Percentiles rank a stretch among this genome's conserved stretches.
Conservation (phyloP, 2,329 filamentous ascomycete species). For the Fusarium sp. region DNA sequence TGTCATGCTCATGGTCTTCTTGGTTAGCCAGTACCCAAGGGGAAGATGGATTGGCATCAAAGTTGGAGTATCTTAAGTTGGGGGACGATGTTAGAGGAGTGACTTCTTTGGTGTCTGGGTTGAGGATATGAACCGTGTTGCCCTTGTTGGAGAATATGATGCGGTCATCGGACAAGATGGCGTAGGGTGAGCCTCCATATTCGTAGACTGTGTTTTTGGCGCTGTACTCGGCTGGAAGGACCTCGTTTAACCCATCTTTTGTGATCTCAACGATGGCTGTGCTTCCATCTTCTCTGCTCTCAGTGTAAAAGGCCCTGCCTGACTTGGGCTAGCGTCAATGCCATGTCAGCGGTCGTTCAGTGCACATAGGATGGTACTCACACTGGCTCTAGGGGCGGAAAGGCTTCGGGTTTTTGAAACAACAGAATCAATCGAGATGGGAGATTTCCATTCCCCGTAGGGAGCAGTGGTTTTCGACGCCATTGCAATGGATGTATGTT, state of each 20-base stretch:
- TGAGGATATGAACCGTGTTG: constrained; percentile 57
- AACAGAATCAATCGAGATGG: constrained; percentile 53
- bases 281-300: constrained; percentile 55
- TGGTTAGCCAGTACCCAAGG: constrained; percentile 63
- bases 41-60: constrained; percentile 54
- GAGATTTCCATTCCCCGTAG: constrained; percentile 56
- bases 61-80: constrained; percentile 60
- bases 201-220: constrained; percentile 63
- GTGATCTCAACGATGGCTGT: constrained; percentile 59
- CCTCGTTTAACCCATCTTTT: constrained; percentile 49
- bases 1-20: constrained; percentile 60
- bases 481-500: constrained; percentile 27
- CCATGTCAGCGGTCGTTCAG: neutral
- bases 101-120: constrained; percentile 52
- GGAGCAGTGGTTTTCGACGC: constrained; percentile 37
- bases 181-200: constrained; percentile 63
- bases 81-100: constrained; percentile 48
- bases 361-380: constrained; percentile 29
- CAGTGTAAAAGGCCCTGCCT: constrained; percentile 54
- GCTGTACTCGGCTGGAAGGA: constrained; percentile 59
- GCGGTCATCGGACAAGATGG: constrained; percentile 52
- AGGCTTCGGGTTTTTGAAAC: constrained; percentile 51
- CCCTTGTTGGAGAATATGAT: constrained; percentile 62
- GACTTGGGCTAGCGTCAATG: constrained; percentile 41
- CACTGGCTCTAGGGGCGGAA: constrained; percentile 52